These are phyloP conservation scores for Margaritispora aquatica DNA, from an alignment of 495 filamentous ascomycete genomes.

Conservation along the genomic window DNA sequence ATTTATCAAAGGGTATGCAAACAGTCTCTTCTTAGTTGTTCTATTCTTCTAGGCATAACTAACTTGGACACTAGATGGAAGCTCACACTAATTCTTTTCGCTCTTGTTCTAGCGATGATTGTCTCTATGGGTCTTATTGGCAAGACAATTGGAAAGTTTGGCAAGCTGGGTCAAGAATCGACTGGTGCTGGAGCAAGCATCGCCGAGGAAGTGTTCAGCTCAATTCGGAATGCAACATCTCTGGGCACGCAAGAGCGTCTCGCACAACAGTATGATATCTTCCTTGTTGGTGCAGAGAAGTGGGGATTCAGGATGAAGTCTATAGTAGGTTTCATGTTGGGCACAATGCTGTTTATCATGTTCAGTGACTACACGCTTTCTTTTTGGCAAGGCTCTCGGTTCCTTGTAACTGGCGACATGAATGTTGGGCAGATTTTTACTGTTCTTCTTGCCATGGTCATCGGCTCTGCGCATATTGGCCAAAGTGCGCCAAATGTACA, in stretches of 20 bases:
- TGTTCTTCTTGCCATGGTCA: constrained; percentile 5
- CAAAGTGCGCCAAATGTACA: constrained; percentile 8
- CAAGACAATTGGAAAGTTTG: constrained; percentile 38
- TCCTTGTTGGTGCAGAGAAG: constrained; percentile 42
- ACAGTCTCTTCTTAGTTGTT: not conserved
- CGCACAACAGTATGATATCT: constrained; percentile 38
- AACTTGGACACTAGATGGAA: constrained; percentile 20
- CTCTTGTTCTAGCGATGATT: constrained; percentile 45
- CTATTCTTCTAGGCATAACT: too few relatives aligned
- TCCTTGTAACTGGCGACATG: constrained; percentile 6
- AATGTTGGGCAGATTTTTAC: constrained; percentile 9
- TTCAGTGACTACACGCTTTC: constrained; percentile 57
- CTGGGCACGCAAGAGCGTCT: constrained; percentile 38
- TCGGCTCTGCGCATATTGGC: constrained; percentile 2
- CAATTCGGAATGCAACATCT: constrained; percentile 44
- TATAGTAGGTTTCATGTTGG: constrained; percentile 55
- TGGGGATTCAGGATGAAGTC: constrained; percentile 50
- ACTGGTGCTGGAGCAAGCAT: constrained; percentile 42
- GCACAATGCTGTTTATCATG: constrained; percentile 39
- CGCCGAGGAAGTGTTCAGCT: constrained; percentile 43
- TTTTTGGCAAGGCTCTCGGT: constrained; percentile 51
- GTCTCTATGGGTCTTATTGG: constrained; percentile 50
- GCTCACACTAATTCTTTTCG: constrained; percentile 21
- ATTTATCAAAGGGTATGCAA: constrained; percentile 54
- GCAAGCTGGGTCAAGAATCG: constrained; percentile 48